phyloP scores from a whole-genome alignment of 1,284 basidiomycete genomes.

The Papiliotrema flavescens region DNA sequence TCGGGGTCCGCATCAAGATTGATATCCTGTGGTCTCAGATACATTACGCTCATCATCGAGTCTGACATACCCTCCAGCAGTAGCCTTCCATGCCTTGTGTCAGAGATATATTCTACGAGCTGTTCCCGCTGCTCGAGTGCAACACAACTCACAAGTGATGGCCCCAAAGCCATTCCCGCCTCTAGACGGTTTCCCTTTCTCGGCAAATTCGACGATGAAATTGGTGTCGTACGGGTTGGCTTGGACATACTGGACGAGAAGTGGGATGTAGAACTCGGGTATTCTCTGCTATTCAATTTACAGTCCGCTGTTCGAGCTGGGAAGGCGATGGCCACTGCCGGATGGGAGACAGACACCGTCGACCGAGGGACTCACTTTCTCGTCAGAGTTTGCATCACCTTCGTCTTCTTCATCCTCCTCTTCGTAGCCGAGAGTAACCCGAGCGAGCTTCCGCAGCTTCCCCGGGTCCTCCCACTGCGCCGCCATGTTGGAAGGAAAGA shows the following conservation, averaged over 20 bases:
- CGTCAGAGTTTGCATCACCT: too few species aligned
- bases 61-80: constrained; percentile 29
- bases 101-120: constrained; percentile 1
- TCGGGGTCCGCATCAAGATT: constrained; percentile 31
- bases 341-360: too few species aligned
- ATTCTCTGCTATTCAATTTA: constrained; percentile 10
- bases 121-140: not conserved
- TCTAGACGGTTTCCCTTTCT: constrained; percentile 8
- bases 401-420: too few species aligned
- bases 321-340: too few species aligned
- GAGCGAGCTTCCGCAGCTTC: too few species aligned
- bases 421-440: too few species aligned
- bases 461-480: too few species aligned
- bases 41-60: not conserved
- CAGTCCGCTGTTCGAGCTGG: not conserved
- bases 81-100: constrained; percentile 39
- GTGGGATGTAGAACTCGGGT: constrained; percentile 18
- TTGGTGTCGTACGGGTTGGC: constrained; percentile 31
- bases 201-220: constrained; percentile 36
- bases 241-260: constrained; percentile 18
- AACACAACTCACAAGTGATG: constrained; percentile 32
- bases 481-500: too few species aligned
- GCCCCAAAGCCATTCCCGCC: constrained; percentile 40
- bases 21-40: constrained; percentile 20
- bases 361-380: too few species aligned